Evolutionary conservation across 345 rosid genomes (phyloP), one percentile per base, ranked within the genome.

Genomic region (Linum trigynum): DNA sequence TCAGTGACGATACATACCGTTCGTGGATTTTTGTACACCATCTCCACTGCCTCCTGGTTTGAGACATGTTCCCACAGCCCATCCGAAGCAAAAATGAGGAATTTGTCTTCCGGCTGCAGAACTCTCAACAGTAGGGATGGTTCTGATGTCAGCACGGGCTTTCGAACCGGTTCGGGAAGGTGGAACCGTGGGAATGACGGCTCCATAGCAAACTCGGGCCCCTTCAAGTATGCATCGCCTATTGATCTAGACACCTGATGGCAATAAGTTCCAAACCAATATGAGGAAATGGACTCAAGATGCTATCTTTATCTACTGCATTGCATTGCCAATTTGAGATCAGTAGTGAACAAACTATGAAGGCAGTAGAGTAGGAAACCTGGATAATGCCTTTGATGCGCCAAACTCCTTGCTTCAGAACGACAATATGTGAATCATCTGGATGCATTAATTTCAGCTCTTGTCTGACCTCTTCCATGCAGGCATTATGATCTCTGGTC

Each of bases 381-480:
- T 94, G 99, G 77, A 90, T 90, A 64, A 94, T 84, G 79, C 99
- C 99, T 82, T 94, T 94, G 85, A 94, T 69, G 57, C 99, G 99
- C 97, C 97, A 94, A n/a, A 79, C 96, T 35, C 97, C 99, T 38
- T 85, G 82, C 78, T 88, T 90, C 82, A 82, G 74, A 38, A 88
- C 85, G 45, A 94, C 95, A 62, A 94, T 85, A 48, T 88, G 85
- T 0, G 92, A 73, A 77, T 90, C 97, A 68, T 90, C 96, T 0
- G 92, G 97, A 83, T 94, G 96, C 80, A 84, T 66, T 2, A 86
- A 86, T 79, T 68, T 88, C 56, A 94, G 88, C 77, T 94, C 96
- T 79, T 81, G 82, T 72, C 97, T 90, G 68, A 90, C 91, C 83
- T 86, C 97, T 71, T 88, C 97, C 79, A 82, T 67, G 55, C 90